These are phyloP conservation scores for Wickerhamomyces sp. DNA, from an alignment of 1,139 yeast species.

Conservation along the genomic window DNA sequence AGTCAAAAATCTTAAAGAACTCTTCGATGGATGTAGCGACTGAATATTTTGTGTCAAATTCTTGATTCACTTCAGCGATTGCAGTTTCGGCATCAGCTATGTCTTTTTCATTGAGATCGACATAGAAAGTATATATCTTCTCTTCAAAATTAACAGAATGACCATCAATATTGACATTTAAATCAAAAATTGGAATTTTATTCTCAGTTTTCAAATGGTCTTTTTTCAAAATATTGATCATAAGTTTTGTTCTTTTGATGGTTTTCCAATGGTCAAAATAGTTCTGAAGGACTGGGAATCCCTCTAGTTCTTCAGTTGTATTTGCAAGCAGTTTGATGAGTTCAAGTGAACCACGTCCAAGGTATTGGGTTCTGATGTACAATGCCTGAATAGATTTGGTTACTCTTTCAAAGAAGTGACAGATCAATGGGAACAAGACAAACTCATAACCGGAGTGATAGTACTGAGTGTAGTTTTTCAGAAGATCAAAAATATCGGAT, in stretches of 20 bases:
- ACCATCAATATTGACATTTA: constrained; percentile 6
- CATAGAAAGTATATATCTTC: constrained; percentile 6
- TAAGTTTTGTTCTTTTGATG: constrained; percentile 8
- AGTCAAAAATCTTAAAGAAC: constrained; percentile 9
- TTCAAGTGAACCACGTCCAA: constrained; percentile 4
- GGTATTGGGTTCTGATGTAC: constrained; percentile 10
- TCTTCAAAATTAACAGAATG: constrained; percentile 8
- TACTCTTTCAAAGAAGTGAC: constrained; percentile 12
- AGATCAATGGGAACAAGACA: constrained; percentile 8
- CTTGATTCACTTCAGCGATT: constrained; percentile 10
- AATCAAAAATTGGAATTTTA: constrained; percentile 7
- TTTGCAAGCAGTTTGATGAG: constrained; percentile 14
- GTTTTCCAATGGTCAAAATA: constrained; percentile 17
- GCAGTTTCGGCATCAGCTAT: constrained; percentile 5
- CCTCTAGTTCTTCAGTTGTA: constrained; percentile 18
- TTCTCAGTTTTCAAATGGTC: constrained; percentile 4
- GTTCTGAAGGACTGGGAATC: constrained; percentile 11
- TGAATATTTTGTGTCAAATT: constrained; percentile 11
- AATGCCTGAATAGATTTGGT: constrained; percentile 5
- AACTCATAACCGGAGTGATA: constrained; percentile 19
- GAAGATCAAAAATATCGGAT: constrained; percentile 13
- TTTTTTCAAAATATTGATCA: constrained; percentile 13
- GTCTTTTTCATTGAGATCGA: constrained; percentile 3
- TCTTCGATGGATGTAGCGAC: constrained; percentile 6
- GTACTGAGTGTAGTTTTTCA: constrained; percentile 15